phyloP scores from a whole-genome alignment of 768 basidiomycete genomes.

The Aureoboletus auriporus region DNA sequence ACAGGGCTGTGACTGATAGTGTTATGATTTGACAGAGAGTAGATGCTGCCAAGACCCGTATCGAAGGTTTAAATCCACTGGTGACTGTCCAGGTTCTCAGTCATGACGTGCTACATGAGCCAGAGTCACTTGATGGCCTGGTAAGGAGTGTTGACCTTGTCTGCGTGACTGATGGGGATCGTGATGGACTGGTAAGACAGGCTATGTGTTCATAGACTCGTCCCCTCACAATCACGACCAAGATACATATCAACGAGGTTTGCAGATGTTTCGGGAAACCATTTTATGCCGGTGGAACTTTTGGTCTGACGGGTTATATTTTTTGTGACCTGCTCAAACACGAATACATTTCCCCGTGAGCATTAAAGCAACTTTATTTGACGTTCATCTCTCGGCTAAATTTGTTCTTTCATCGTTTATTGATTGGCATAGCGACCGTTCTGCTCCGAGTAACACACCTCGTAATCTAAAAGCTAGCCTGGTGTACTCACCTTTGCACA shows the following conservation, averaged over 20 bases:
- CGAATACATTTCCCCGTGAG: slow-evolving; percentile 83
- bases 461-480: slow-evolving; percentile 59
- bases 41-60: slow-evolving; percentile 76
- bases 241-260: slow-evolving; percentile 79
- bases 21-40: slow-evolving; percentile 57
- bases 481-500: slow-evolving; percentile 60
- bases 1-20: slow-evolving; percentile 23
- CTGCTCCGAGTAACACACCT: slow-evolving; percentile 51
- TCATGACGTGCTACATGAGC: slow-evolving; percentile 43
- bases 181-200: slow-evolving; percentile 66
- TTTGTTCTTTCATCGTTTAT: slow-evolving; percentile 4
- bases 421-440: slow-evolving; percentile 50
- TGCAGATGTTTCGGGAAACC: slow-evolving; percentile 72
- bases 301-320: slow-evolving; percentile 89
- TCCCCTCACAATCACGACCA: slow-evolving; percentile 4
- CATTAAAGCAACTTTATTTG: slow-evolving; percentile 1
- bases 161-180: slow-evolving; percentile 78
- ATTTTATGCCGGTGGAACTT: slow-evolving; percentile 90
- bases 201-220: neutral
- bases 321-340: slow-evolving; percentile 91
- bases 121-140: slow-evolving; percentile 52
- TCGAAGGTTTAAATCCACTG: slow-evolving; percentile 89
- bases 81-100: slow-evolving; percentile 74
- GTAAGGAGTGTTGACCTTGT: slow-evolving; percentile 75
- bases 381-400: slow-evolving; percentile 6